These are phyloP conservation scores for Fusarium pseudoanthophilum DNA, from an alignment of 2,329 filamentous ascomycete genomes.

Conservation along the genomic window DNA sequence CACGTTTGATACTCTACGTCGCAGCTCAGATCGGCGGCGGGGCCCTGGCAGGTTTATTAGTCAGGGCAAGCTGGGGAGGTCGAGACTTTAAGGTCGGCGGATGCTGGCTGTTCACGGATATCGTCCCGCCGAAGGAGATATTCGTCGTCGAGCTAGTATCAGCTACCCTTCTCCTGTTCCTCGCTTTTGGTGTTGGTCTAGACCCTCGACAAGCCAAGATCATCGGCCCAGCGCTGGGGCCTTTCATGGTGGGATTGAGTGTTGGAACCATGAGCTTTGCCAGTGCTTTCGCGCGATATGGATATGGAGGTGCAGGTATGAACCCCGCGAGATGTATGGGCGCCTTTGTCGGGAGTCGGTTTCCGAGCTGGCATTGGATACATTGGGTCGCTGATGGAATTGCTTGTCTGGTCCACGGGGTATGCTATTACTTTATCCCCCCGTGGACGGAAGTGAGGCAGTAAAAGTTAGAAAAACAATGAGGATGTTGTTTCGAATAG, in stretches of 20 bases:
- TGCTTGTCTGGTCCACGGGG: slow-evolving; percentile 29
- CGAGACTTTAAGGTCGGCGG: slow-evolving; percentile 46
- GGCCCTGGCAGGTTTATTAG: slow-evolving; percentile 44
- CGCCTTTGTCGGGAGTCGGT: slow-evolving; percentile 31
- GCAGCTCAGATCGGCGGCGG: slow-evolving; percentile 59
- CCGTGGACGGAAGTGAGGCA: slow-evolving; percentile 21
- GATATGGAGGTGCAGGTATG: slow-evolving; percentile 37
- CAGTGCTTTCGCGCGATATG: slow-evolving; percentile 43
- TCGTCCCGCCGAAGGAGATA: slow-evolving; percentile 44
- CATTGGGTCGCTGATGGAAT: slow-evolving; percentile 36
- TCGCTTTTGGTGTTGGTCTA: slow-evolving; percentile 64
- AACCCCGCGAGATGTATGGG: slow-evolving; percentile 43
- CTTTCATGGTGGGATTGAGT: slow-evolving; percentile 59
- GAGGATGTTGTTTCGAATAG: too few species aligned
- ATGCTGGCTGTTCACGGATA: slow-evolving; percentile 43
- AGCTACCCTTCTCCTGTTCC: slow-evolving; percentile 58
- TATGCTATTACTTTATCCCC: slow-evolving; percentile 33
- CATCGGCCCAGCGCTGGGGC: slow-evolving; percentile 60
- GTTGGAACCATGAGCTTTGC: slow-evolving; percentile 52
- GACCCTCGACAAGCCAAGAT: slow-evolving; percentile 62
- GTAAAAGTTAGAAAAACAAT: too few species aligned
- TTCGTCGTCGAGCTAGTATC: slow-evolving; percentile 62
- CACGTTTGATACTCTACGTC: slow-evolving; percentile 61
- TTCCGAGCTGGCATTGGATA: slow-evolving; percentile 42
- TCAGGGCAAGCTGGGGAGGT: slow-evolving; percentile 45